phyloP scores from a whole-genome alignment of 1,284 basidiomycete genomes.

The Entoloma clypeatum region DNA sequence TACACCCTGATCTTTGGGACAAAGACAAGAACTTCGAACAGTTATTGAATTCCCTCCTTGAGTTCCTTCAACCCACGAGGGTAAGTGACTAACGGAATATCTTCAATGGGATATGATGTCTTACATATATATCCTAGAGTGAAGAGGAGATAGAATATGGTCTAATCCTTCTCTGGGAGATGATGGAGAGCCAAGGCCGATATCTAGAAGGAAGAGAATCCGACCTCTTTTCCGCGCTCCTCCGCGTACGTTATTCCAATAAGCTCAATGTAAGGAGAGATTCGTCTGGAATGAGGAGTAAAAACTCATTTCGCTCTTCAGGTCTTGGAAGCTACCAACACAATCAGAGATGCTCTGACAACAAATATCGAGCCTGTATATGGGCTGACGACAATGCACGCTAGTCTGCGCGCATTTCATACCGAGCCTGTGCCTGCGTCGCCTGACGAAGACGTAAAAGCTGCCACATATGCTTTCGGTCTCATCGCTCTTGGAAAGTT shows the following conservation, averaged over 20 bases:
- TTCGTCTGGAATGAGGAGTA: slow-evolving; percentile 6
- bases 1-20: slow-evolving; percentile 60
- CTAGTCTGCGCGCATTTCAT: slow-evolving; percentile 60
- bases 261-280: slow-evolving; percentile 54
- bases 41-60: slow-evolving; percentile 58
- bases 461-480: slow-evolving; percentile 72
- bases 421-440: slow-evolving; percentile 41
- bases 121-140: slow-evolving; percentile 37
- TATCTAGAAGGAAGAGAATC: slow-evolving; percentile 71
- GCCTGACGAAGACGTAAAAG: slow-evolving; percentile 48
- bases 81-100: slow-evolving; percentile 33
- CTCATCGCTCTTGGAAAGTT: slow-evolving; percentile 79
- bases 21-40: slow-evolving; percentile 62
- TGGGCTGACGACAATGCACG: slow-evolving; percentile 76
- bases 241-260: slow-evolving; percentile 65
- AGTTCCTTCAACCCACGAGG: slow-evolving; percentile 54
- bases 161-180: slow-evolving; percentile 72
- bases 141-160: slow-evolving; percentile 67
- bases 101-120: slow-evolving; percentile 12
- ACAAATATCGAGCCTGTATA: slow-evolving; percentile 75
- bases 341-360: slow-evolving; percentile 70
- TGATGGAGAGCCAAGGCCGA: slow-evolving; percentile 62
- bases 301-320: slow-evolving; percentile 26
- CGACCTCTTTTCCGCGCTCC: slow-evolving; percentile 60
- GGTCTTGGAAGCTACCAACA: slow-evolving; percentile 77